A percentile compares a stretch with the other conserved stretches of the same genome.
These are phyloP conservation scores for Colletotrichum euphorbiae DNA, from an alignment of 2,329 filamentous ascomycete species.

Conservation along the genomic window DNA sequence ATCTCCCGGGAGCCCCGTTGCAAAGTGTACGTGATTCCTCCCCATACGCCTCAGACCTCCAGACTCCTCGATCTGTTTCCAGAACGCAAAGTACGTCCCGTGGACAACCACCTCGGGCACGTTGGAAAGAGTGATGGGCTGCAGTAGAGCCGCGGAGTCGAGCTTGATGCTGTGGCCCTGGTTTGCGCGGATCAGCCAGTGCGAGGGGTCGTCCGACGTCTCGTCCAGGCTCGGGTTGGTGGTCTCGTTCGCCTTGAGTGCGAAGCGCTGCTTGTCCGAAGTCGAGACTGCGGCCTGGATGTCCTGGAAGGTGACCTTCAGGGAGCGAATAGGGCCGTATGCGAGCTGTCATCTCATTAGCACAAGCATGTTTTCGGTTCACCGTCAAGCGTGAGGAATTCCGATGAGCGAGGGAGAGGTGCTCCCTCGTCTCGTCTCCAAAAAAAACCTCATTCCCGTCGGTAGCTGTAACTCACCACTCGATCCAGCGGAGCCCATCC, in stretches of 20 bases:
- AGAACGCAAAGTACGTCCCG: slow-evolving; percentile 88
- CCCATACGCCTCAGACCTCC: slow-evolving; percentile 86
- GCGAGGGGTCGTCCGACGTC: slow-evolving; percentile 61
- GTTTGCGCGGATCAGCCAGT: slow-evolving; percentile 92
- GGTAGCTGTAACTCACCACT: slow-evolving; percentile 61
- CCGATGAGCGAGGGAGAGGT: too few relatives aligned
- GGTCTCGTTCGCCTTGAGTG: slow-evolving; percentile 69
- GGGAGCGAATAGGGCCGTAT: slow-evolving; percentile 70
- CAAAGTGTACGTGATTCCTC: slow-evolving; percentile 91
- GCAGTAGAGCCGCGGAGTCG: slow-evolving; percentile 77
- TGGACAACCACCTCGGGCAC: slow-evolving; percentile 80
- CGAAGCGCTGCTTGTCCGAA: slow-evolving; percentile 93
- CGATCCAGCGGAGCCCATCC: slow-evolving; percentile 69
- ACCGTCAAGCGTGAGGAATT: slow-evolving; percentile 13
- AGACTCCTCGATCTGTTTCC: slow-evolving; percentile 77
- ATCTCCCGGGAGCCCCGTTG: slow-evolving; percentile 73
- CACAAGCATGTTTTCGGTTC: not conserved
- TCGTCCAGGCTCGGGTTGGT: slow-evolving; percentile 45
- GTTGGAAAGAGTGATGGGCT: slow-evolving; percentile 72
- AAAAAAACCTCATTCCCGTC: not conserved
- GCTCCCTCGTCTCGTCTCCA: not conserved
- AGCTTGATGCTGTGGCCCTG: slow-evolving; percentile 90
- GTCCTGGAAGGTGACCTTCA: slow-evolving; percentile 81
- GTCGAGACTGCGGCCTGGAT: slow-evolving; percentile 75
- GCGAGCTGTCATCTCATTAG: slow-evolving; percentile 55